A percentile compares a stretch with the other conserved stretches of the same genome.
These are phyloP conservation scores for Trapa incisa DNA, from an alignment of 345 rosid species.

Conservation along the genomic window DNA sequence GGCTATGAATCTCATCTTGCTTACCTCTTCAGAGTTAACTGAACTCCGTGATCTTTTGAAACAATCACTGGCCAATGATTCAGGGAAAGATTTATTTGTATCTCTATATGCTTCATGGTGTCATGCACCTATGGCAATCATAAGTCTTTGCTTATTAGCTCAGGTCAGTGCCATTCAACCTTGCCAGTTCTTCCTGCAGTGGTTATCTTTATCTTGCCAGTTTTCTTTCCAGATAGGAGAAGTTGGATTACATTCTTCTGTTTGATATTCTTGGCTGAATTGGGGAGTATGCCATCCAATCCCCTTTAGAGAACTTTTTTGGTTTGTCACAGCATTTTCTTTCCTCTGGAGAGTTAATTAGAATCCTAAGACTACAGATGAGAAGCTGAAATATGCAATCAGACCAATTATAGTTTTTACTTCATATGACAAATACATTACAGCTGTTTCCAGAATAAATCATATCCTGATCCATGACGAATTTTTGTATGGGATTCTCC, in stretches of 20 bases:
- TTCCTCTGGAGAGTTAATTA: background rate
- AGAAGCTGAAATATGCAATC: background rate
- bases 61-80: conserved; percentile 58
- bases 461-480: background rate
- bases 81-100: conserved; percentile 76
- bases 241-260: background rate
- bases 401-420: background rate
- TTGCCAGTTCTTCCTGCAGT: background rate
- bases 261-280: background rate
- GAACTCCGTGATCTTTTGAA: conserved; percentile 71
- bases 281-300: background rate
- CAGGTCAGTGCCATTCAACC: conserved; percentile 35
- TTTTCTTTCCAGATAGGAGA: background rate
- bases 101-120: conserved; percentile 95
- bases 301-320: background rate
- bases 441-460: background rate
- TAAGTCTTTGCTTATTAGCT: conserved; percentile 93
- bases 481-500: background rate
- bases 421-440: background rate
- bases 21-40: conserved; percentile 89
- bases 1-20: conserved; percentile 95
- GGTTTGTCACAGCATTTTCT: too few species aligned
- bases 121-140: conserved; percentile 96
- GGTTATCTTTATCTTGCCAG: background rate
- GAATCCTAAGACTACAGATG: background rate